These are phyloP conservation scores for Eutrema japonicum DNA, from an alignment of 345 rosid genomes.

Conservation along the genomic window DNA sequence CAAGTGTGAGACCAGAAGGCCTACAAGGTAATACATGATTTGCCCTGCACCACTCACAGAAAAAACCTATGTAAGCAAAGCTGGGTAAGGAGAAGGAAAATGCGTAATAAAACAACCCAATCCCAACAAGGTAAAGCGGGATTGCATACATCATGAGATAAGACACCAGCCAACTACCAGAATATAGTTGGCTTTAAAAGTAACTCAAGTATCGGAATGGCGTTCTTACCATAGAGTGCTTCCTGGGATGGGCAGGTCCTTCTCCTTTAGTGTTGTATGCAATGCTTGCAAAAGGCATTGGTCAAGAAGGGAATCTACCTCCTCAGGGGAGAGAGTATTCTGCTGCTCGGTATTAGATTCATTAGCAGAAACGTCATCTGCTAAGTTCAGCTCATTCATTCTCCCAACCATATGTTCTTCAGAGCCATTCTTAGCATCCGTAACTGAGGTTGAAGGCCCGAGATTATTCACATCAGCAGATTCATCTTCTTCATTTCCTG, in stretches of 20 bases:
- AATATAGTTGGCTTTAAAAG: not conserved
- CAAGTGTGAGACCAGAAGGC: constrained; percentile 77
- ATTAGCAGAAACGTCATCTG: constrained; percentile 45
- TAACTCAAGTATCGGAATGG: constrained; percentile 13
- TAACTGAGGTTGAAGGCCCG: constrained; percentile 33
- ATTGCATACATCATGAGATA: not conserved
- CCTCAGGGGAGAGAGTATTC: constrained; percentile 55
- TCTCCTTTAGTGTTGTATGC: constrained; percentile 81
- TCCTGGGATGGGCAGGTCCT: constrained; percentile 95
- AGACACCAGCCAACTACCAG: not conserved
- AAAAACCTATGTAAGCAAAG: constrained; percentile 25
- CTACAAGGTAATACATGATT: constrained; percentile 88
- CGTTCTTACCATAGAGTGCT: constrained; percentile 82
- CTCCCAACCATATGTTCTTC: constrained; percentile 48
- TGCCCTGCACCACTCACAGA: constrained; percentile 62
- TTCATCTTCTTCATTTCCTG: constrained; percentile 43
- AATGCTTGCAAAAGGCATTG: constrained; percentile 94
- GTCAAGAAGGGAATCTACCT: constrained; percentile 81
- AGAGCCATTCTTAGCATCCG: constrained; percentile 42
- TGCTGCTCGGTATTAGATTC: constrained; percentile 56
- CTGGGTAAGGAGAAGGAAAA: constrained; percentile 9
- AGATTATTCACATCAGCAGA: constrained; percentile 21
- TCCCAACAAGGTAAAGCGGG: constrained; percentile 11
- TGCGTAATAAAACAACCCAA: not conserved
- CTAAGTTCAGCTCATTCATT: constrained; percentile 52